phyloP scores from a whole-genome alignment of 2,329 filamentous ascomycete genomes.

The Sclerotiophoma versabilis region DNA sequence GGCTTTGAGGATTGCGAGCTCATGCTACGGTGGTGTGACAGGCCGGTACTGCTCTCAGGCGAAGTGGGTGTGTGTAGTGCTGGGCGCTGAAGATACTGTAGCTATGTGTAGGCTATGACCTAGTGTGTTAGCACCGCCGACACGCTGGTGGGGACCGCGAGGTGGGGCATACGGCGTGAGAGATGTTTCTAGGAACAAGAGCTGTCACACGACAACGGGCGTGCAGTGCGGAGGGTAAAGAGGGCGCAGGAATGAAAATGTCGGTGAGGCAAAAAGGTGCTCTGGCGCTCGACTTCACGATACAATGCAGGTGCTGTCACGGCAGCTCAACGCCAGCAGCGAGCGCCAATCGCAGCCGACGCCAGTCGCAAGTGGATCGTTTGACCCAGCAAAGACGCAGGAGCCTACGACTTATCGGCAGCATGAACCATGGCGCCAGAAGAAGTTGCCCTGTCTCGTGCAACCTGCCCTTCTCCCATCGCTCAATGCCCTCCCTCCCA shows the following conservation, averaged over 20 bases:
- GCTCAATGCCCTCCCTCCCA: background rate
- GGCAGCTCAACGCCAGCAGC: conserved; percentile 2
- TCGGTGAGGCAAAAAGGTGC: conserved; percentile 10
- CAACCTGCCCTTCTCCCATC: conserved; percentile 9
- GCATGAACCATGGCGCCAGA: conserved; percentile 2
- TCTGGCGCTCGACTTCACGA: conserved; percentile 1
- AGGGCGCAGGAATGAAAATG: conserved; percentile 6
- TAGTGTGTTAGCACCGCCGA: conserved; percentile 16
- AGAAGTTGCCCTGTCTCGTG: conserved; percentile 15
- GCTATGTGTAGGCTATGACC: conserved; percentile 27
- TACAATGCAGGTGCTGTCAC: conserved; percentile 9
- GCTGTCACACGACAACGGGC: conserved; percentile 23
- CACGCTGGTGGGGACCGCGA: conserved; percentile 17
- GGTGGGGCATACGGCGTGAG: conserved; percentile 26
- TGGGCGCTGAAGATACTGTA: conserved; percentile 26
- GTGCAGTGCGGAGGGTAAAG: conserved; percentile 7
- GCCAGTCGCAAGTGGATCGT: conserved; percentile 7
- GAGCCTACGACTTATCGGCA: background rate
- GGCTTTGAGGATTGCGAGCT: conserved; percentile 49
- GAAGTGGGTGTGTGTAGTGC: conserved; percentile 13
- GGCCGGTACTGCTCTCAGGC: conserved; percentile 21
- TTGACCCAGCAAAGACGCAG: conserved; percentile 6
- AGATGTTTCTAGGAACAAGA: conserved; percentile 21
- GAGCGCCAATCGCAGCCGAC: conserved; percentile 12
- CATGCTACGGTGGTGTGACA: conserved; percentile 45